phyloP scores from a whole-genome alignment of 2,329 filamentous ascomycete species.

The Phaeosphaeria sp. region DNA sequence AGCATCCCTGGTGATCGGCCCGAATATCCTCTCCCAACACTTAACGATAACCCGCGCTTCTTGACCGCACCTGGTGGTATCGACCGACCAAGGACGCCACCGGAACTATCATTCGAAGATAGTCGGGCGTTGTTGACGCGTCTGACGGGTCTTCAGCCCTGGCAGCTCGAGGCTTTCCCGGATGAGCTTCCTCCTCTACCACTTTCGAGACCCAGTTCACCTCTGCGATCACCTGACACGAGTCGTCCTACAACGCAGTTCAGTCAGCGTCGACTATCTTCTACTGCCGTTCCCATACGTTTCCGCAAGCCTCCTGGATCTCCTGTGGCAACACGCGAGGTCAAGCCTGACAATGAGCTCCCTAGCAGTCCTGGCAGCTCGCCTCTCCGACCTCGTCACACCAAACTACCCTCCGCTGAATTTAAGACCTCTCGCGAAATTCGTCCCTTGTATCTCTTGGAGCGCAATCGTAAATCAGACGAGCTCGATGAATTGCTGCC shows the following conservation, averaged over 20 bases:
- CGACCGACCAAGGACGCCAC: slow-evolving; percentile 40
- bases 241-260: slow-evolving; percentile 21
- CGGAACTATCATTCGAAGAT: slow-evolving; percentile 39
- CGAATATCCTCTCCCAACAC: slow-evolving; percentile 36
- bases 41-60: slow-evolving; percentile 31
- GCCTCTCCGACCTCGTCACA: slow-evolving; percentile 52
- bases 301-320: slow-evolving; percentile 59
- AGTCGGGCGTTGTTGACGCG: slow-evolving; percentile 41
- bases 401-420: slow-evolving; percentile 58
- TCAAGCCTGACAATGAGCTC: slow-evolving; percentile 46
- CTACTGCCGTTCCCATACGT: slow-evolving; percentile 63
- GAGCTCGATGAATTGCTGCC: slow-evolving; percentile 55
- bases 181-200: slow-evolving; percentile 45
- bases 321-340: slow-evolving; percentile 51
- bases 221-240: slow-evolving; percentile 33
- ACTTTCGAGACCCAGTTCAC: slow-evolving; percentile 39
- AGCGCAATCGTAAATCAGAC: slow-evolving; percentile 58
- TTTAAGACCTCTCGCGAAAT: slow-evolving; percentile 69
- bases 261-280: slow-evolving; percentile 35
- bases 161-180: slow-evolving; percentile 44
- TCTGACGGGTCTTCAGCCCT: slow-evolving; percentile 45
- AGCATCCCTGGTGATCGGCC: slow-evolving; percentile 43
- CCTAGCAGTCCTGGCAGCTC: slow-evolving; percentile 43
- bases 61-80: slow-evolving; percentile 24
- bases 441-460: slow-evolving; percentile 82